Evolutionary conservation across 2,329 filamentous ascomycete species (phyloP), one percentile per base, ranked within the genome.

Genomic region (Monilinia fructicola): DNA sequence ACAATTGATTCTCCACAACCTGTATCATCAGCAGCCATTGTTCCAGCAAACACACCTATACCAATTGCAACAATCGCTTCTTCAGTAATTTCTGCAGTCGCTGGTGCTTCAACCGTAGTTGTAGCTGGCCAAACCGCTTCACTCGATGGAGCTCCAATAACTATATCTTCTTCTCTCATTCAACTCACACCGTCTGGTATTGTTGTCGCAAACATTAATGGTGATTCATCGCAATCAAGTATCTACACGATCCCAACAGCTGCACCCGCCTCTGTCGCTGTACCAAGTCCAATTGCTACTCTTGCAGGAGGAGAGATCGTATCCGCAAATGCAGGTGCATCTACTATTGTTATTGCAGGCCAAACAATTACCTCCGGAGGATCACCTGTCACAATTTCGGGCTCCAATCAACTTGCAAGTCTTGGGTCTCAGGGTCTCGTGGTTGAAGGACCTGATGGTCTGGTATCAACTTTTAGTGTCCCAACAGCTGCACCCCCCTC

Each of bases 21-120:
- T 46, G 46, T 28, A 46, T 54, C 31, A 12, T 40, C 63, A 46
- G 54, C 21, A 35, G 40, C 12, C 38, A 67, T 40, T 7, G 48
- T 56, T 35, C 35, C 26, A 16, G n/a, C 54, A 48, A 28, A 42
- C 35, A 46, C 58, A 6, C 72, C 50, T 68, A 68, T 42, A 67
- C 71, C 65, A 66, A 67, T 71, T 28, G 70, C 63, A 16, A 69
- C 68, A 42, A 63, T 71, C 44, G 70, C 16, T 31, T 67, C 69
- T 3, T 62, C 69, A 21, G 44, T 66, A n/a, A 62, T 71, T 7
- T 67, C 65, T 35, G 68, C 61, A 14, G 65, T 58, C 5, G 66
- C 70, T 14, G 70, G 68, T 35, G 67, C 52, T 31, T 68, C 67
- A 1, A 66, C 31, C 2, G n/a, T 70, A 12, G 55, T 71, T 21